phyloP scores from a whole-genome alignment of 345 rosid species.

The Arabidopsis thaliana region TAIR10.1 NC_003076.8:6531001-6531500 shows the following conservation, averaged over 20 bases:
- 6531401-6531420: constrained; percentile 35
- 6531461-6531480: constrained; percentile 43
- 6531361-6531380: constrained; percentile 5
- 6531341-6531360: constrained; percentile 20
- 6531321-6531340: background rate
- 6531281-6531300: background rate
- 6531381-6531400: constrained; percentile 2
- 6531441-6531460: constrained; percentile 42
- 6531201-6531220: background rate
- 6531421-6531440: constrained; percentile 9
- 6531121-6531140: background rate
- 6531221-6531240: background rate
- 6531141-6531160: background rate
- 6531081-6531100: background rate
- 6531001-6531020: background rate
- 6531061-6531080: background rate
- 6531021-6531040: background rate
- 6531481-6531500: constrained; percentile 33
- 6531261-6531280: background rate
- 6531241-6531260: background rate
- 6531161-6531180: background rate
- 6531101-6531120: background rate
- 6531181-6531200: background rate
- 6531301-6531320: background rate
- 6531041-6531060: too few relatives aligned